Evolutionary conservation across 345 rosid genomes (phyloP).

Genomic region (Corchorus olitorius): DNA sequence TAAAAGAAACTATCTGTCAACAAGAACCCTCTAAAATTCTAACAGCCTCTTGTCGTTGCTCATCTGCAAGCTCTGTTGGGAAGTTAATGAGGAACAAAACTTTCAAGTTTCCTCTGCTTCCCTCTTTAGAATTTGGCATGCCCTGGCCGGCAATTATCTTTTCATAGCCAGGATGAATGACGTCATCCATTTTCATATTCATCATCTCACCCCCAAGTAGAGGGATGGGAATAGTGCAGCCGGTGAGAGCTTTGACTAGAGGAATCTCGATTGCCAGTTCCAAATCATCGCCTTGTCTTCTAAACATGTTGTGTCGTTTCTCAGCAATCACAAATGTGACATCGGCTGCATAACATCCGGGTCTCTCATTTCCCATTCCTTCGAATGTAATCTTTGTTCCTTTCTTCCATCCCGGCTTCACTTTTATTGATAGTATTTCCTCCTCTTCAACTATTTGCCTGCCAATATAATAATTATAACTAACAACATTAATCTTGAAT

Average conservation of each 20-base stretch:
- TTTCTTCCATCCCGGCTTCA: conserved; percentile 86
- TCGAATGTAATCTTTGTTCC: conserved; percentile 86
- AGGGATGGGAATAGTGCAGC: conserved; percentile 55
- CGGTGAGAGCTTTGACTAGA: conserved; percentile 61
- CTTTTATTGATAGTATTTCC: conserved; percentile 61
- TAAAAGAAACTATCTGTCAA: conserved; percentile 19
- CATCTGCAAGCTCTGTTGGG: conserved; percentile 53
- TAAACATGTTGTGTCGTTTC: conserved; percentile 55
- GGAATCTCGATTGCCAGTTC: conserved; percentile 60
- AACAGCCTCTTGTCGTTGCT: conserved; percentile 47
- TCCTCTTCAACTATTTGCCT: conserved; percentile 60
- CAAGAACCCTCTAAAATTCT: conserved; percentile 50
- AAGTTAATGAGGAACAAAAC: conserved; percentile 48
- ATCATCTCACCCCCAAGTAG: conserved; percentile 55
- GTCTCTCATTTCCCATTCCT: conserved; percentile 72
- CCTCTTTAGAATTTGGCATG: conserved; percentile 61
- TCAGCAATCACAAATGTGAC: conserved; percentile 61
- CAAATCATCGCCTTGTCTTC: conserved; percentile 68
- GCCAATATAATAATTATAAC: conserved; percentile 8
- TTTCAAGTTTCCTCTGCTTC: conserved; percentile 63
- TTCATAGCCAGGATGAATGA: conserved; percentile 59
- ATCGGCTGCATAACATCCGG: conserved; percentile 65
- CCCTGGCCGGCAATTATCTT: conserved; percentile 59
- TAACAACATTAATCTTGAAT: neutral
- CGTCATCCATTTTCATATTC: conserved; percentile 42